A percentile compares a stretch with the other conserved stretches of the same genome.
Evolutionary conservation across 768 basidiomycete genomes (phyloP).

Genomic region (Rhodotorula graminis): DNA sequence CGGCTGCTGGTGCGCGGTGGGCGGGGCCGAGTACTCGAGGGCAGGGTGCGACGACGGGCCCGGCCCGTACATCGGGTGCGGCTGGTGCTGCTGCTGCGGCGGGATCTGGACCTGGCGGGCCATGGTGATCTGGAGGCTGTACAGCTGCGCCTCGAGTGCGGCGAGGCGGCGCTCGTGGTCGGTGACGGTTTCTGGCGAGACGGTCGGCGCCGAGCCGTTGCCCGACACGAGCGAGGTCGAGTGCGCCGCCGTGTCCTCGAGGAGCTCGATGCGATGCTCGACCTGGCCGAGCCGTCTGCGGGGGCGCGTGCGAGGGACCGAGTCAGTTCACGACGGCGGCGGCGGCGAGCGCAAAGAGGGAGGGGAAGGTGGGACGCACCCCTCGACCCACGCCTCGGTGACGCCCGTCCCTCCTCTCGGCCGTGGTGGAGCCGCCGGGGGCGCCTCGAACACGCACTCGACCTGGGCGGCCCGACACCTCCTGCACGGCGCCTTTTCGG

Average conservation of each 20-base stretch:
- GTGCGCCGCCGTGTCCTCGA: constrained; percentile 12
- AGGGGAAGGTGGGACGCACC: not conserved
- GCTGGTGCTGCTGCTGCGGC: not conserved
- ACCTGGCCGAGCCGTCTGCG: constrained; percentile 13
- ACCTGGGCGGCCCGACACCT: constrained; percentile 28
- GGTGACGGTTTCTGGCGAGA: not conserved
- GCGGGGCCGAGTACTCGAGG: not conserved
- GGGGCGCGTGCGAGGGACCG: no score
- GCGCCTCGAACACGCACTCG: constrained; percentile 35
- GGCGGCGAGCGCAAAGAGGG: no score
- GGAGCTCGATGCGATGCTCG: constrained; percentile 17
- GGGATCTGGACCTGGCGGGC: not conserved
- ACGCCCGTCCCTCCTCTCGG: not conserved
- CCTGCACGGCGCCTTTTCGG: constrained; percentile 30
- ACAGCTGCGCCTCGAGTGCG: constrained; percentile 30
- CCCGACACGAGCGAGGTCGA: not conserved
- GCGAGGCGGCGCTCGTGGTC: constrained; percentile 35
- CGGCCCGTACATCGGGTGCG: not conserved
- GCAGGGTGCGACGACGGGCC: no score
- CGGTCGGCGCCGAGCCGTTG: not conserved
- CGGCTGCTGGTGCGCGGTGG: not conserved
- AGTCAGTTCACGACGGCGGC: no score
- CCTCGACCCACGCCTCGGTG: constrained; percentile 23
- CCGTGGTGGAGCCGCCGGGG: constrained; percentile 12
- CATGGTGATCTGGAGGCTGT: constrained; percentile 20